Base-by-base conservation (phyloP, 2,329 filamentous ascomycete genomes). In the Aspergillus arachidicola region DNA sequence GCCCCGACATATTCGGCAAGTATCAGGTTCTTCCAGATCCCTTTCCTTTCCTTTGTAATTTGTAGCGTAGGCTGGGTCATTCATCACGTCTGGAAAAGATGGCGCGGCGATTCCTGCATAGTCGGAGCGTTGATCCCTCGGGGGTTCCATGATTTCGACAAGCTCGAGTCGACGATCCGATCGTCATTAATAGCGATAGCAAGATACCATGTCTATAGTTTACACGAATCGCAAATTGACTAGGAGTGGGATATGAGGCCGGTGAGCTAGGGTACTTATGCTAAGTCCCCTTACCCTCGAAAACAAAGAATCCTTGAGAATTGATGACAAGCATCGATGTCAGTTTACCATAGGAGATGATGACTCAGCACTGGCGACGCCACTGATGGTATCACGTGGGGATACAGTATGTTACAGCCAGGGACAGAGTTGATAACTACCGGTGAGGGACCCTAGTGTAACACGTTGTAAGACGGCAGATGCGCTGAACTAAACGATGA, bases 1-100 rank as follows among this genome's bases (percentile, higher is more conserved):
- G 58, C 92, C 93, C 70, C 96, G 88, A 80, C 95, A 99, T 83
- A 99, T 99, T 65, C 95, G 90, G 82, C 95, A 99, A n/a, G 93
- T 96, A 74, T 96, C 92, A 61, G 85, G 84, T 60, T 91, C 89
- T 61, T 84, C 80, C 26, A 75, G 45, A 21, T 73, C 73, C 62
- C 72, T 78, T 38, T 75, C 74, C 66, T 78, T 78, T 53, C 72
- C 69, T 57, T 76, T 73, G 30, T 64, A 60, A 61, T 81, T 81
- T 21, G 78, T 79, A 64, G 78, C 81, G 68, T 81, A 85, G 59
- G 80, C 76, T 54, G 83, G 82, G 69, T 87, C 84, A 74, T 86
- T 87, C 85, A 86, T 87, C 68, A 87, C 68, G 68, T 87, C 84
- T 41, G 83, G 81, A 26, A 74, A 73, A 30, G 70, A 57, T 16